phyloP scores from a whole-genome alignment of 768 basidiomycete species.

The Chalciporus sphaerocephalus region DNA sequence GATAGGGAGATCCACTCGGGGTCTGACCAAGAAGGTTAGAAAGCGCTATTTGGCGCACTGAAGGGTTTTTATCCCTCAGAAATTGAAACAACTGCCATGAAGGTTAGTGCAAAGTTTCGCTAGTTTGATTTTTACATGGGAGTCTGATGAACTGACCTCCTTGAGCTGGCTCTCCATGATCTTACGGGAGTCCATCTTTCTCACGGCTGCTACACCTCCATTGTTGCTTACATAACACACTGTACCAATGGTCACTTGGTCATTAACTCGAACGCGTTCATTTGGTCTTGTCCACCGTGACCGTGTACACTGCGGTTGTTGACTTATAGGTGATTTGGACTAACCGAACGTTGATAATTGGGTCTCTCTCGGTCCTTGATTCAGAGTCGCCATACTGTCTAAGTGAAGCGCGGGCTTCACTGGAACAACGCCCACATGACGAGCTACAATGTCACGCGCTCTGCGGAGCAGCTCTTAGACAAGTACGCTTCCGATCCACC shows the following conservation, averaged over 20 bases:
- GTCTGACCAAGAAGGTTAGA: conserved; percentile 81
- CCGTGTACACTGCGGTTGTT: background rate
- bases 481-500: conserved; percentile 53
- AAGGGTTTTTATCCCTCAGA: conserved; percentile 79
- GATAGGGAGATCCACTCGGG: conserved; percentile 60
- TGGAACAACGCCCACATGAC: conserved; percentile 43
- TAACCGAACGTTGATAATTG: background rate
- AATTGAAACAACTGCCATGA: conserved; percentile 71
- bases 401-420: background rate
- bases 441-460: conserved; percentile 70
- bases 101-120: conserved; percentile 7
- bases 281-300: background rate
- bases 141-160: conserved; percentile 30
- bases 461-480: conserved; percentile 54
- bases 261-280: conserved; percentile 13
- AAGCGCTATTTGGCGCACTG: conserved; percentile 83
- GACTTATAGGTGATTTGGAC: background rate
- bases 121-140: conserved; percentile 1
- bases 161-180: conserved; percentile 37
- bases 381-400: background rate
- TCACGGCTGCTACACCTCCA: conserved; percentile 11
- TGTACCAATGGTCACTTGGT: conserved; percentile 5
- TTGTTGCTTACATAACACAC: conserved; percentile 25
- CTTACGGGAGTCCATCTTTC: conserved; percentile 15
- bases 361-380: background rate